Evolutionary conservation across 2,329 filamentous ascomycete genomes (phyloP), one percentile per base, ranked within the genome.

Genomic region (Fusarium kyushuense): DNA sequence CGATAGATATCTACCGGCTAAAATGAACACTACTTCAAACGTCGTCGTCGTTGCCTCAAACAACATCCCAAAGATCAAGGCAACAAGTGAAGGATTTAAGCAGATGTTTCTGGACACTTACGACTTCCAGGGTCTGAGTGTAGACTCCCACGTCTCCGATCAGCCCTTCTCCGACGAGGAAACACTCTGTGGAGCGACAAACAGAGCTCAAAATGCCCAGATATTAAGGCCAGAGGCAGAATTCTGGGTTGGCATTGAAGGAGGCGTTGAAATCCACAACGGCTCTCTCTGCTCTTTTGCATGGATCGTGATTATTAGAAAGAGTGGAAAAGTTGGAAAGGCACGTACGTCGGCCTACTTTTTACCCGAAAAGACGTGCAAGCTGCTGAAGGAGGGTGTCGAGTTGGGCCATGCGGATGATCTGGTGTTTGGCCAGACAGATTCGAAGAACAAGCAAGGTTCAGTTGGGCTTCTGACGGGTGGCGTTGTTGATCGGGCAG

Each of bases 221-320:
- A 51, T 62, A 10, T 54, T 62, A 40, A 67, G 73, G 21, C 75
- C 77, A 3, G 65, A 75, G 23, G 80, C 77, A 2, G 76, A 80
- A 43, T 82, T 74, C 64, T 82, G 79, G 77, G 69, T 82, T 33
- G 80, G 80, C 7, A 75, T 82, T 19, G 80, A 82, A 64, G 80
- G 80, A 21, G 80, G 80, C 4, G 74, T 82, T 6, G 77, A 80
- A 35, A 67, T 70, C 12, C 63, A 66, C n/a, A 59, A 61, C 10
- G 58, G 63, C 14, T 65, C 73, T 11, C 69, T 81, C 25, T 72
- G 76, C 55, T 77, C 76, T 12, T 82, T 82, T 69, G 80, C 80
- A 3, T 82, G 80, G 80, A 72, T 82, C 12, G 78, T 78, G 2
- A 70, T 82, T 2, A 65, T 74, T 8, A 66, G 67, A 12, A 65